These are phyloP conservation scores for Fusarium sp. DNA, from an alignment of 2,329 filamentous ascomycete species.

Conservation along the genomic window DNA sequence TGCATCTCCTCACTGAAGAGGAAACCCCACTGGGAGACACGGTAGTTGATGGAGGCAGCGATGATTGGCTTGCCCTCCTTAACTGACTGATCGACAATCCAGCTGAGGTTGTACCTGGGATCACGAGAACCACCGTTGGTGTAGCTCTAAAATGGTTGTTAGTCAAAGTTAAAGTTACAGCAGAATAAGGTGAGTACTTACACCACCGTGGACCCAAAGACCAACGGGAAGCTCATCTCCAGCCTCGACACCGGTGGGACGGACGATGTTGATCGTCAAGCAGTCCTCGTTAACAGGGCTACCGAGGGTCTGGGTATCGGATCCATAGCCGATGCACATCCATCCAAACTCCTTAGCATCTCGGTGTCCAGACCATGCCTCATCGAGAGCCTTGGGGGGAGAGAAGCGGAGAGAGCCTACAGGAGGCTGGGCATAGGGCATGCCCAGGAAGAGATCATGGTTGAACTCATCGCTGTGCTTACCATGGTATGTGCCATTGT, in stretches of 20 bases:
- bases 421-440: constrained; percentile 45
- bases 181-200: constrained; percentile 16
- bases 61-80: constrained; percentile 62
- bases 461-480: constrained; percentile 24
- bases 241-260: constrained; percentile 44
- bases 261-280: constrained; percentile 46
- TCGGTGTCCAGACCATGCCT: constrained; percentile 55
- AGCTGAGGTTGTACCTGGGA: constrained; percentile 70
- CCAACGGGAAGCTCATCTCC: constrained; percentile 64
- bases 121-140: constrained; percentile 43
- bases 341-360: constrained; percentile 61
- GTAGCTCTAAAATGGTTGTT: constrained; percentile 38
- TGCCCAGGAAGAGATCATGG: constrained; percentile 37
- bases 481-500: constrained; percentile 39
- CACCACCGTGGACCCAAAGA: constrained; percentile 69
- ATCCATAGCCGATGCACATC: constrained; percentile 64
- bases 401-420: constrained; percentile 66
- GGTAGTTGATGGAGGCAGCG: constrained; percentile 64
- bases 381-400: constrained; percentile 62
- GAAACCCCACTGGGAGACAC: constrained; percentile 65
- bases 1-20: constrained; percentile 59
- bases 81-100: constrained; percentile 65
- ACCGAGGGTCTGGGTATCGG: constrained; percentile 46
- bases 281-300: constrained; percentile 45
- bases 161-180: background rate